Conservation (phyloP, 176 grass and related monocot species). For the Carex cristatella region DNA sequence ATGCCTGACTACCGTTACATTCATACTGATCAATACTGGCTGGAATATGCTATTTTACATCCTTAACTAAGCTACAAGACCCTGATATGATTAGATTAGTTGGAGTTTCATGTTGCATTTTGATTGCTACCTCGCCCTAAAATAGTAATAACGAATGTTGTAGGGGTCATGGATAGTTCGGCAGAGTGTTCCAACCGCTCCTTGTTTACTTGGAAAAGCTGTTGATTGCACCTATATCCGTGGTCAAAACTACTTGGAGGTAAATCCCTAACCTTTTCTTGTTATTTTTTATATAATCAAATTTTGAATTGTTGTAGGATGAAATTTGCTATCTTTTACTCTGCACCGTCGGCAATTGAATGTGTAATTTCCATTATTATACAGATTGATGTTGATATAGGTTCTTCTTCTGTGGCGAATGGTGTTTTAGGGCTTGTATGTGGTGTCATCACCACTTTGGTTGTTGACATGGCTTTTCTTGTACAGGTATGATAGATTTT, state of each 20-base stretch:
- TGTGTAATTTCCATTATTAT: neutral
- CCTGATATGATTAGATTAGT: neutral
- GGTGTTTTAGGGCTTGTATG: constrained; percentile 94
- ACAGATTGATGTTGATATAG: constrained; percentile 96
- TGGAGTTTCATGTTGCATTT: neutral
- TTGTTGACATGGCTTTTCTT: constrained; percentile 97
- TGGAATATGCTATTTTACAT: neutral
- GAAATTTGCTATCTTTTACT: neutral
- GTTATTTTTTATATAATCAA: neutral
- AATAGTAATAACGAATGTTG: constrained; percentile 13
- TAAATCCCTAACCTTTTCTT: constrained; percentile 29
- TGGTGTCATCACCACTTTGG: constrained; percentile 72
- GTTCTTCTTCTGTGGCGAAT: constrained; percentile 90
- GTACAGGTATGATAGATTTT: constrained; percentile 59
- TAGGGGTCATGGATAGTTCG: constrained; percentile 98
- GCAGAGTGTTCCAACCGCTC: constrained; percentile 80
- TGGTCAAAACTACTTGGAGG: constrained; percentile 86
- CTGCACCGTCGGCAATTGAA: neutral
- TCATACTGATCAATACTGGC: neutral
- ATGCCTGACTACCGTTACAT: neutral
- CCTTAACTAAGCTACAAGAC: neutral
- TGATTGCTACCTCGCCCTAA: constrained; percentile 23
- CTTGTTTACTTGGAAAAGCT: constrained; percentile 91
- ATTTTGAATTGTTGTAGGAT: neutral
- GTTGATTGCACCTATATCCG: constrained; percentile 88